These are phyloP conservation scores for Ceratobasidium theobromae DNA, from an alignment of 1,284 basidiomycete genomes.

Conservation along the genomic window DNA sequence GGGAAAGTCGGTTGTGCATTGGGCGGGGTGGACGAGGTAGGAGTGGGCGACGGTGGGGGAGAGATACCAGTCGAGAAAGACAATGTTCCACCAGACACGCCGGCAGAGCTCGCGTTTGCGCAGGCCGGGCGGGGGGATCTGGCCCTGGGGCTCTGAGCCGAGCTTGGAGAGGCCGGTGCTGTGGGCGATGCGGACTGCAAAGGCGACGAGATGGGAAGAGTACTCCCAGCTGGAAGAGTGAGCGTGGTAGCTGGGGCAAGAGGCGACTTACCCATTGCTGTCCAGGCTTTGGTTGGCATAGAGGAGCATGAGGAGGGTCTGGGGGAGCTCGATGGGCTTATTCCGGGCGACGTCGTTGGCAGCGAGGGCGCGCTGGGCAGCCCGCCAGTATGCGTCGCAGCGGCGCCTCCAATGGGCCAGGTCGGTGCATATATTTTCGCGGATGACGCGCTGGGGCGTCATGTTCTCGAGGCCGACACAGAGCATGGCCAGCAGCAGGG, in stretches of 20 bases:
- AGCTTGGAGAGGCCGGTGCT: slow-evolving; percentile 33
- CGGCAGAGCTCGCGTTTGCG: slow-evolving; percentile 31
- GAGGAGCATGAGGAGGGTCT: slow-evolving; percentile 30
- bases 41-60: slow-evolving; percentile 31
- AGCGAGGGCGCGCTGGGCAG: slow-evolving; percentile 28
- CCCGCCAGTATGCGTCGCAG: slow-evolving; percentile 32
- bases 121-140: slow-evolving; percentile 27
- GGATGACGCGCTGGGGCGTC: slow-evolving; percentile 21
- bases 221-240: slow-evolving; percentile 23
- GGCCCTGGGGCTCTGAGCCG: slow-evolving; percentile 17
- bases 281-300: slow-evolving; percentile 30
- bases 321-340: slow-evolving; percentile 31
- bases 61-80: slow-evolving; percentile 36
- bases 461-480: slow-evolving; percentile 31
- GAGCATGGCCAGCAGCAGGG: slow-evolving; percentile 31
- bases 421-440: slow-evolving; percentile 28
- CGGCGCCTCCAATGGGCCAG: slow-evolving; percentile 28
- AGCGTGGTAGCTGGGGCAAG: neutral
- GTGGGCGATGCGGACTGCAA: slow-evolving; percentile 33
- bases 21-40: slow-evolving; percentile 31
- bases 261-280: slow-evolving; percentile 1
- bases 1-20: slow-evolving; percentile 30
- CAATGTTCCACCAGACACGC: slow-evolving; percentile 35
- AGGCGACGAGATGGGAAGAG: slow-evolving; percentile 31
- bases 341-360: slow-evolving; percentile 24